Base-by-base conservation (phyloP, 345 rosid species). In the Balakata baccata region DNA sequence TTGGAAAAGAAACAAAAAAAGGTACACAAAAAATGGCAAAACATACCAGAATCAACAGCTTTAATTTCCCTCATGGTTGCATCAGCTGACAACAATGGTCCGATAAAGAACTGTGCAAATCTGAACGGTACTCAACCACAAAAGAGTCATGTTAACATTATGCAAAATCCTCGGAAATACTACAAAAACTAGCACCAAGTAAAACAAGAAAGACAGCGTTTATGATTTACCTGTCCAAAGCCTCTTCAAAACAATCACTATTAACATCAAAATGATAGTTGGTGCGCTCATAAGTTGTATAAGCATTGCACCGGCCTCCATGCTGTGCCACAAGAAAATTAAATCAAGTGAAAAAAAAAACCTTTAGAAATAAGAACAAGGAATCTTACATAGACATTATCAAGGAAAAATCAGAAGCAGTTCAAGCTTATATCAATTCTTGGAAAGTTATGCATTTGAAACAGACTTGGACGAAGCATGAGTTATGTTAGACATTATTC, bases 61-160 rank as follows among this genome's bases (percentile, higher is more conserved):
- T 89, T 94, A 23, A 92, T 90, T 79, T 94, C 96, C 85, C 98
- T 89, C 65, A 34, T 87, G n/a, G 97, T 92, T 47, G 98, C 97
- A 66, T 94, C 98, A 70, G 89, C 90, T 9, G 96, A 88, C 92
- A 94, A 89, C 82, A 94, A 82, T 45, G 97, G 98, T 71, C 86
- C 89, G 63, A 89, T 83, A 78, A 94, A 94, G 85, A 94, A 92
- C 77, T 92, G 94, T 0, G 94, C 89, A 66, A 90, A 94, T 75
- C 98, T 94, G 89, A 59, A 71, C 23, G 63, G 38, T 18, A 69
- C 71, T 41, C 58, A 41, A 6, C 47, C 7, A 10, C 67, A 63
- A 69, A 85, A 84, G 45, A 53, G 50, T 74, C 64, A 73, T 45
- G 43, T 50, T 34, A 20, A 51, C 20, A 22, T 49, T 64, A 80